Percentiles rank a stretch among this genome's conserved stretches.
These are phyloP conservation scores for Toxicodendron radicans DNA, from an alignment of 345 rosid genomes.

Conservation along the genomic window DNA sequence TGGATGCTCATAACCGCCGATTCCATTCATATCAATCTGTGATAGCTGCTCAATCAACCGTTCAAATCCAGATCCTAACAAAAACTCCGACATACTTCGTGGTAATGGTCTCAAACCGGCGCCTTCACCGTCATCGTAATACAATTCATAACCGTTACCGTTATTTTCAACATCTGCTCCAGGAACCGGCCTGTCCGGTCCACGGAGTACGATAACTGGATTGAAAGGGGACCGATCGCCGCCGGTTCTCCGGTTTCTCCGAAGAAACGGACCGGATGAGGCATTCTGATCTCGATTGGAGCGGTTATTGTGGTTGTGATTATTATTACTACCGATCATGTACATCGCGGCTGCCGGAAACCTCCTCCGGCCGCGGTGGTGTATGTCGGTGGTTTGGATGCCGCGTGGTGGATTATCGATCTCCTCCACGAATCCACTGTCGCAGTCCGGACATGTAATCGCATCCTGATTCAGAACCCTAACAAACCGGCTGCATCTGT, in stretches of 20 bases:
- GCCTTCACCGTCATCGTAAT: conserved; percentile 82
- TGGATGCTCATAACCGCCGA: conserved; percentile 55
- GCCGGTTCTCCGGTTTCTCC: conserved; percentile 41
- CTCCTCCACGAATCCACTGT: conserved; percentile 75
- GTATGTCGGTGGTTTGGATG: conserved; percentile 33
- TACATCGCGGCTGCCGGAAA: conserved; percentile 44
- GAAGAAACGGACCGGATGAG: conserved; percentile 22
- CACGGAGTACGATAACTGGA: conserved; percentile 80
- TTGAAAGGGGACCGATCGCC: conserved; percentile 75
- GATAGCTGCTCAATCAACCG: conserved; percentile 77
- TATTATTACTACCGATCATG: conserved; percentile 31
- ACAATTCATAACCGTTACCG: conserved; percentile 56
- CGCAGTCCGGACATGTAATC: conserved; percentile 75
- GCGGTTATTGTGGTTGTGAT: conserved; percentile 1
- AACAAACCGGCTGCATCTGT: conserved; percentile 73
- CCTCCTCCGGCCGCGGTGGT: conserved; percentile 25
- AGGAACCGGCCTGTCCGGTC: conserved; percentile 28
- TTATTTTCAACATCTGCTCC: conserved; percentile 25
- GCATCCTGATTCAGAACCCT: conserved; percentile 47
- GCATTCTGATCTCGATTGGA: conserved; percentile 1
- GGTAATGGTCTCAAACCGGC: conserved; percentile 86
- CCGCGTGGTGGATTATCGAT: conserved; percentile 44
- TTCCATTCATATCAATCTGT: conserved; percentile 66
- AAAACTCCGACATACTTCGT: conserved; percentile 73
- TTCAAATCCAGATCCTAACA: conserved; percentile 87